These are phyloP conservation scores for Penicillium sclerotigenum DNA, from an alignment of 2,329 filamentous ascomycete species.

Conservation along the genomic window DNA sequence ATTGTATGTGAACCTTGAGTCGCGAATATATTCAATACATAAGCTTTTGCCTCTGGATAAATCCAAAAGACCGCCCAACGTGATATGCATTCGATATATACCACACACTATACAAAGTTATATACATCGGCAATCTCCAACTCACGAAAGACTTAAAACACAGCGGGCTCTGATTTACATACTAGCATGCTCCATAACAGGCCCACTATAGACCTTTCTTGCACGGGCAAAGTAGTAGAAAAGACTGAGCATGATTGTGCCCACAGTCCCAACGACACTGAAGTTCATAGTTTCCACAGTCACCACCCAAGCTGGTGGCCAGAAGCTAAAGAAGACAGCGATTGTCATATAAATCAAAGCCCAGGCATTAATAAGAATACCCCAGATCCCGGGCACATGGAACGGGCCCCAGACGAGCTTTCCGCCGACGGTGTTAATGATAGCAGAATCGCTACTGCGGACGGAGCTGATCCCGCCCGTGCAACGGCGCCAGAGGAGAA, in stretches of 20 bases:
- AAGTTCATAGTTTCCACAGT: constrained; percentile 49
- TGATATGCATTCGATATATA: background rate
- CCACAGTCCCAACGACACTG: constrained; percentile 42
- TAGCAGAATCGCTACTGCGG: constrained; percentile 16
- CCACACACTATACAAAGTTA: background rate
- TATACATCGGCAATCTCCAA: background rate
- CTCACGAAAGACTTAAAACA: background rate
- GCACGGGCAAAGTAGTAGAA: constrained; percentile 41
- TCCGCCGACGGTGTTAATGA: constrained; percentile 27
- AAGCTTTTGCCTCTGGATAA: background rate
- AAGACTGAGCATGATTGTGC: constrained; percentile 40
- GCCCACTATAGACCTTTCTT: constrained; percentile 33
- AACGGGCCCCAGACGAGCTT: constrained; percentile 33
- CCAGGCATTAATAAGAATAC: constrained; percentile 44
- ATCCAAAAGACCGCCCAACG: background rate
- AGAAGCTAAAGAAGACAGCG: constrained; percentile 50
- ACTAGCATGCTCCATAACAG: constrained; percentile 24
- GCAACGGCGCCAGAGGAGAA: constrained; percentile 30
- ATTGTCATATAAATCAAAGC: constrained; percentile 47
- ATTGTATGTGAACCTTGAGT: background rate
- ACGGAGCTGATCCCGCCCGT: constrained; percentile 20
- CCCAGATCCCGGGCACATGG: constrained; percentile 32
- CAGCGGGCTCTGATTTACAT: background rate
- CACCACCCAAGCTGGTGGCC: constrained; percentile 41
- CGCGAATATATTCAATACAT: background rate